Conservation (phyloP, 176 grass and related monocot genomes). For the Avena atlantica region DNA sequence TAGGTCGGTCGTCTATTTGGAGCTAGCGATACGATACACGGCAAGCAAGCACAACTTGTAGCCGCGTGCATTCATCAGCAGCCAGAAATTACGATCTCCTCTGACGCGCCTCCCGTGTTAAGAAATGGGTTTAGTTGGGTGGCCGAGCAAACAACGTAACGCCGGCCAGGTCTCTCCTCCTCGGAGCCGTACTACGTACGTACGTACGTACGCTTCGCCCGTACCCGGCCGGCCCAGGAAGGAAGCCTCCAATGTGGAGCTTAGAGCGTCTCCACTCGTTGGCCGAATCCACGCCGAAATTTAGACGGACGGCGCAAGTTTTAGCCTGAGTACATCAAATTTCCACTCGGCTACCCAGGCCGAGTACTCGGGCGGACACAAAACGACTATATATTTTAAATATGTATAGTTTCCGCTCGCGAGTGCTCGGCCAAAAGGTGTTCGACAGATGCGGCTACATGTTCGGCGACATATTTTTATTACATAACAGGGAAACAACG, state of each 20-base stretch:
- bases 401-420: no score
- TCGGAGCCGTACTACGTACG: conserved; percentile 50
- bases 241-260: background rate
- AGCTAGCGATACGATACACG: background rate
- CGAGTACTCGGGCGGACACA: no score
- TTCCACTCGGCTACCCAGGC: no score
- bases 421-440: no score
- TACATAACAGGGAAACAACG: no score
- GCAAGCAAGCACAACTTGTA: background rate
- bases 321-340: no score
- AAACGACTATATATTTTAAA: no score
- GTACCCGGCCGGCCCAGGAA: conserved; percentile 30
- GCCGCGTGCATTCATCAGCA: background rate
- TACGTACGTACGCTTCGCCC: conserved; percentile 22
- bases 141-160: conserved; percentile 54
- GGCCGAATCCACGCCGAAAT: no score
- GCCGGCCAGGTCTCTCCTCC: background rate
- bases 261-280: no score
- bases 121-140: conserved; percentile 24
- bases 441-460: no score
- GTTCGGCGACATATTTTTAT: no score
- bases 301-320: no score
- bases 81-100: background rate
- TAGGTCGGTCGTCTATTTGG: background rate
- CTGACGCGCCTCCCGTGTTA: background rate